Conservation (phyloP, 768 basidiomycete species). For the Vararia minispora region DNA sequence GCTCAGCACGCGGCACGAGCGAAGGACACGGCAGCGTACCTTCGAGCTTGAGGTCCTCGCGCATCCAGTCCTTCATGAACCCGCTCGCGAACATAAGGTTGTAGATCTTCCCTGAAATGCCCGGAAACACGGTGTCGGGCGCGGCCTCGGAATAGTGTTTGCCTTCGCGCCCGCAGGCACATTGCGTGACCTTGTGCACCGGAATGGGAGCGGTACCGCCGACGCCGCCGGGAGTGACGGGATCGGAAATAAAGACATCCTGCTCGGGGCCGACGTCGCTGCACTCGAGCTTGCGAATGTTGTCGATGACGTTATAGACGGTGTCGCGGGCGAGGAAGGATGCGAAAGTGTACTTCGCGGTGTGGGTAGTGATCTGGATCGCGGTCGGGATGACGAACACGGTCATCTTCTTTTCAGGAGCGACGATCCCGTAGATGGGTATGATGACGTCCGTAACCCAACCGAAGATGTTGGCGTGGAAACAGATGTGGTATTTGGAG, state of each 20-base stretch:
- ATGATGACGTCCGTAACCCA: conserved; percentile 96
- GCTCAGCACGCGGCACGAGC: not conserved
- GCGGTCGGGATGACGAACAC: conserved; percentile 97
- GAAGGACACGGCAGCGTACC: conserved; percentile 42
- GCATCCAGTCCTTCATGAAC: conserved; percentile 92
- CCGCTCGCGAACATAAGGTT: conserved; percentile 94
- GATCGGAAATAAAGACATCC: too few relatives aligned
- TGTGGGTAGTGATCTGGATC: conserved; percentile 77
- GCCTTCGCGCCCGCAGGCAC: conserved; percentile 61
- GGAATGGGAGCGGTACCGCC: conserved; percentile 6
- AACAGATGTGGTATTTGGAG: conserved; percentile 98
- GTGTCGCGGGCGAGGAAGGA: conserved; percentile 96
- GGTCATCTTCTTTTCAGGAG: conserved; percentile 94
- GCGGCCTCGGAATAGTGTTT: conserved; percentile 64
- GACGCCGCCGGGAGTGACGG: not conserved
- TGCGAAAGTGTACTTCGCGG: conserved; percentile 85
- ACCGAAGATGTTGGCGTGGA: conserved; percentile 98
- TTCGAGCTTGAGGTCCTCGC: conserved; percentile 73
- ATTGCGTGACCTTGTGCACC: conserved; percentile 50
- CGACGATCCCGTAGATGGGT: conserved; percentile 76
- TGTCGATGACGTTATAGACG: conserved; percentile 89
- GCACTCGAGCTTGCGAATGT: conserved; percentile 93
- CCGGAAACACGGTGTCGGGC: conserved; percentile 72
- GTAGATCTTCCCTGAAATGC: conserved; percentile 91
- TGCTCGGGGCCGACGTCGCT: too few relatives aligned